These are phyloP conservation scores for Camillea tinctor DNA, from an alignment of 2,329 filamentous ascomycete genomes.

Conservation along the genomic window DNA sequence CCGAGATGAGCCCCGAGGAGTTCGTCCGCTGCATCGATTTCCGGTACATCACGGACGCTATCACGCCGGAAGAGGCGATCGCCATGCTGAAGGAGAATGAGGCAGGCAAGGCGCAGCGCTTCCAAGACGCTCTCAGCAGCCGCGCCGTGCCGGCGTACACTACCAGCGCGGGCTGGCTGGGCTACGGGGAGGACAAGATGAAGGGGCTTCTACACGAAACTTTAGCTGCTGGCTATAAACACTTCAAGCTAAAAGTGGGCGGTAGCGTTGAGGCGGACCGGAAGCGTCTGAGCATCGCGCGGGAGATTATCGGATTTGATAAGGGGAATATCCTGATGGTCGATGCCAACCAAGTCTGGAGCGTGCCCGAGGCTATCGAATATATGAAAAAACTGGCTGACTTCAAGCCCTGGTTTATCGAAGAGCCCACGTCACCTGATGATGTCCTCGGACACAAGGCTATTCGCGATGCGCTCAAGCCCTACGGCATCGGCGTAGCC, in stretches of 20 bases:
- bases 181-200: conserved; percentile 87
- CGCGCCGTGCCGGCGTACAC: conserved; percentile 87
- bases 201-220: conserved; percentile 71
- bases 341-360: conserved; percentile 92
- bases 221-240: conserved; percentile 70
- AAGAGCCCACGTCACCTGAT: conserved; percentile 88
- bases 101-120: conserved; percentile 65
- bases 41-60: conserved; percentile 89
- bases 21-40: conserved; percentile 89
- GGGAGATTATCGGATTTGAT: conserved; percentile 80
- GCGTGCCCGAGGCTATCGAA: conserved; percentile 81
- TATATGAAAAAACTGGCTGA: conserved; percentile 82
- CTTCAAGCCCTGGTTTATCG: conserved; percentile 92
- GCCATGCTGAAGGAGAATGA: conserved; percentile 66
- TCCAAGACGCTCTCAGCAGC: conserved; percentile 71
- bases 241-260: conserved; percentile 93
- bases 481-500: conserved; percentile 76
- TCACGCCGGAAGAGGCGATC: conserved; percentile 81
- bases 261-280: conserved; percentile 69
- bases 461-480: conserved; percentile 74
- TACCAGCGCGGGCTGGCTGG: conserved; percentile 88
- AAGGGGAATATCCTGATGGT: conserved; percentile 85
- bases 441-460: conserved; percentile 87
- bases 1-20: conserved; percentile 86
- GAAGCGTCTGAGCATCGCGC: conserved; percentile 68